These are phyloP conservation scores for Erodium chrysanthum DNA, from an alignment of 441 rosid genomes.

Conservation along the genomic window DNA sequence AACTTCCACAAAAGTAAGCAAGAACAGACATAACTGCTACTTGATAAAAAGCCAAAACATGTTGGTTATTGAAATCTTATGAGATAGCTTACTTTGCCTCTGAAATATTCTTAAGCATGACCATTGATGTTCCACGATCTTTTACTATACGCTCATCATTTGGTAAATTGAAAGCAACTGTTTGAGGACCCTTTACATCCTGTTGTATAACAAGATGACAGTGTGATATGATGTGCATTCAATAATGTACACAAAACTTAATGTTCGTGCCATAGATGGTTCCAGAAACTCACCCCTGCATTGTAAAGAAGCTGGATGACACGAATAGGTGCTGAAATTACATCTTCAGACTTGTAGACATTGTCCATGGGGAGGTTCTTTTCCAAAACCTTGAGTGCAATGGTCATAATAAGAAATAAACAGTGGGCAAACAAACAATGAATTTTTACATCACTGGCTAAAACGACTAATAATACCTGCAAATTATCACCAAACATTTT, in stretches of 20 bases:
- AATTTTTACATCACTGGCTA: constrained; percentile 5
- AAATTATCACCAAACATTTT: constrained; percentile 81
- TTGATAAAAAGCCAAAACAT: constrained; percentile 12
- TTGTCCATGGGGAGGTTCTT: constrained; percentile 76
- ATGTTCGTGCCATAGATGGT: not conserved
- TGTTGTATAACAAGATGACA: constrained; percentile 23
- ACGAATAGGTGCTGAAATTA: constrained; percentile 89
- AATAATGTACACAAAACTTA: not conserved
- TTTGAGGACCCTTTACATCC: constrained; percentile 97
- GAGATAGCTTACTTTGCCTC: constrained; percentile 63
- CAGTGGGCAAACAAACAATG: not conserved
- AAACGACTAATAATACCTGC: constrained; percentile 39
- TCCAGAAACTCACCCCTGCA: constrained; percentile 63
- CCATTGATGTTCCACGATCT: constrained; percentile 93
- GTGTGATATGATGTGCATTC: not conserved
- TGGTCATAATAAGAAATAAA: constrained; percentile 20
- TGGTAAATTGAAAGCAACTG: constrained; percentile 90
- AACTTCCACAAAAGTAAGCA: constrained; percentile 13
- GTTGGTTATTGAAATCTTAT: constrained; percentile 15
- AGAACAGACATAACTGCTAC: constrained; percentile 9
- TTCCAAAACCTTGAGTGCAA: constrained; percentile 49
- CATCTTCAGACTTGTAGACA: constrained; percentile 58
- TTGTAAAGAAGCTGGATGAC: constrained; percentile 73
- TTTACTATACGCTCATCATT: constrained; percentile 86
- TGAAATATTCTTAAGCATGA: constrained; percentile 79